Evolutionary conservation across 352 stramenopile genomes (phyloP), one percentile per base, ranked within the genome.

Genomic region (Blastocystis hominis): DNA sequence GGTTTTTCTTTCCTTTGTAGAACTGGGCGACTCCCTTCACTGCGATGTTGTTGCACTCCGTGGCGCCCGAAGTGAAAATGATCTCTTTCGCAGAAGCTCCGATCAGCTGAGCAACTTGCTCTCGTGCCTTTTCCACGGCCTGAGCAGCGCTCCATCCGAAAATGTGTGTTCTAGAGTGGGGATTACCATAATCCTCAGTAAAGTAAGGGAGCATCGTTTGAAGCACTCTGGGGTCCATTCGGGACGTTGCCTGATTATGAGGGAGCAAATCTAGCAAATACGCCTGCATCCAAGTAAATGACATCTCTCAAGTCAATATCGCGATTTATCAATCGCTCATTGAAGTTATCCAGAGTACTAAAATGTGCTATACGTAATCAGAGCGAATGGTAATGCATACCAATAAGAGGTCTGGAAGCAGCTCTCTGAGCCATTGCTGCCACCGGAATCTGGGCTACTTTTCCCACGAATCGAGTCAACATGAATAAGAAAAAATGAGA

Each of bases 161-260:
- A 66, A 93, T 90, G 92, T 99, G 96, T 20, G 96, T 99, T 7
- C 95, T 95, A 86, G 95, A 98, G 92, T 99, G 97, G 54, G 97
- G 96, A 91, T 99, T 99, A 72, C 97, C 97, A 89, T 97, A 98
- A 40, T 91, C 50, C 80, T 93, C 93, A 88, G 96, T 96, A 93
- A 98, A 95, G 90, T 95, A 97, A 46, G 96, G 95, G 90, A 98
- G 91, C 96, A 99, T 99, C 40, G 94, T 94, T 90, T 99, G 96
- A 54, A 99, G 90, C 20, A 98, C 97, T 75, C 97, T 94, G 56
- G 96, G 96, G 91, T 99, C 97, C 91, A 98, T 92, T 6, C 96
- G 95, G 64, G 96, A 98, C 9, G 97, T 99, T n/a, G 96, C 94
- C 89, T 97, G 94, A 79, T 24, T n/a, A 40, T 20, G 53, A 10